Evolutionary conservation across 768 basidiomycete genomes (phyloP).

Genomic region (Candolleomyces eurysporus): DNA sequence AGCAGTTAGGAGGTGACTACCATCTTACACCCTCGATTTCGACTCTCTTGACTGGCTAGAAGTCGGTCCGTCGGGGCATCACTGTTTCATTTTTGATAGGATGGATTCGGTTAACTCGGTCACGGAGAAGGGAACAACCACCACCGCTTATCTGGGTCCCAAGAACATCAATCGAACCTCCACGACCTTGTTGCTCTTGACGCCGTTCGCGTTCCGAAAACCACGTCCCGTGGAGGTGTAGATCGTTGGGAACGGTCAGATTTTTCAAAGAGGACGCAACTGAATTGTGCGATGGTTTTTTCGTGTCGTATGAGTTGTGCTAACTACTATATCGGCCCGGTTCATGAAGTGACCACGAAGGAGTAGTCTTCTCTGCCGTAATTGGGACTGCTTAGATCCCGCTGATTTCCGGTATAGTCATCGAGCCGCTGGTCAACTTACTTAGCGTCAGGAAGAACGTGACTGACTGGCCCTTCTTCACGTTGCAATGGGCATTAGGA

Average conservation of each 20-base stretch:
- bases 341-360: slow-evolving; percentile 14
- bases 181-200: slow-evolving; percentile 15
- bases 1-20: slow-evolving; percentile 34
- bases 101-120: slow-evolving; percentile 6
- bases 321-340: not conserved
- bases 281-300: not conserved
- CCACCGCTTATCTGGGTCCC: slow-evolving; percentile 19
- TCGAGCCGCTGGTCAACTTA: slow-evolving; percentile 19
- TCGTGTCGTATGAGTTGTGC: not conserved
- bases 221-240: not conserved
- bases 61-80: slow-evolving; percentile 26
- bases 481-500: not conserved
- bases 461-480: slow-evolving; percentile 20
- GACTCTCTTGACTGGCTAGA: slow-evolving; percentile 42
- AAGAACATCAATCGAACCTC: slow-evolving; percentile 18
- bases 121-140: slow-evolving; percentile 16
- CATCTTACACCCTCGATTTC: slow-evolving; percentile 36
- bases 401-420: slow-evolving; percentile 24
- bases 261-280: not conserved
- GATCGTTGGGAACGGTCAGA: not conserved
- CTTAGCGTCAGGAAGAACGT: slow-evolving; percentile 29
- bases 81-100: not conserved
- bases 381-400: slow-evolving; percentile 27
- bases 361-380: slow-evolving; percentile 30
- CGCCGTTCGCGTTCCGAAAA: not conserved